These are phyloP conservation scores for Xylona heveae DNA, from an alignment of 495 filamentous ascomycete species.

Conservation along the genomic window DNA sequence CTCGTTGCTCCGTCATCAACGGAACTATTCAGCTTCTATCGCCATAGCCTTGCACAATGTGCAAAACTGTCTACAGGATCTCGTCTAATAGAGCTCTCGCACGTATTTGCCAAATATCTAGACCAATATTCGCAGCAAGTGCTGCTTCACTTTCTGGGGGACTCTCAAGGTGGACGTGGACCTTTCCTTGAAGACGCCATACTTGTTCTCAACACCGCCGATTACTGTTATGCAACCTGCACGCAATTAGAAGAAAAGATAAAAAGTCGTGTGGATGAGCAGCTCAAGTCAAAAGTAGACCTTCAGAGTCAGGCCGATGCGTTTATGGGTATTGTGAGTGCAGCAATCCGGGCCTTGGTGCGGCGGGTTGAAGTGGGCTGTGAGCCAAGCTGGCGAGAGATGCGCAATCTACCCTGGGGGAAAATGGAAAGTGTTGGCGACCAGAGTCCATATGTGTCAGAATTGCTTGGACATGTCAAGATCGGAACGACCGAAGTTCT, in stretches of 20 bases:
- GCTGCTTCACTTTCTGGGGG: slow-evolving; percentile 56
- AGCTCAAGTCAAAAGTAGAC: slow-evolving; percentile 54
- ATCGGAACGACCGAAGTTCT: slow-evolving; percentile 49
- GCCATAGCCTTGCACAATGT: slow-evolving; percentile 75
- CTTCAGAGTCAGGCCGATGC: slow-evolving; percentile 82
- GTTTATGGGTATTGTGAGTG: slow-evolving; percentile 86
- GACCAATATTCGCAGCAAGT: slow-evolving; percentile 93
- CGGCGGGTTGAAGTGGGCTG: slow-evolving; percentile 60
- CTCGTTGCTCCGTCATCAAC: slow-evolving; percentile 85
- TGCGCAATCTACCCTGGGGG: slow-evolving; percentile 92
- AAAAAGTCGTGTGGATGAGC: slow-evolving; percentile 65
- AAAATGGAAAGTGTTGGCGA: slow-evolving; percentile 89
- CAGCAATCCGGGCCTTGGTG: slow-evolving; percentile 66
- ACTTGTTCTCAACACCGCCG: slow-evolving; percentile 82
- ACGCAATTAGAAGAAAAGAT: slow-evolving; percentile 88
- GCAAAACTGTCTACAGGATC: slow-evolving; percentile 84
- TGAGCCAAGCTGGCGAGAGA: slow-evolving; percentile 84
- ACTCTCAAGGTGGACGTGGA: slow-evolving; percentile 24
- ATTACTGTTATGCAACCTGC: slow-evolving; percentile 90
- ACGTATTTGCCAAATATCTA: slow-evolving; percentile 75
- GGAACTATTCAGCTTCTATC: slow-evolving; percentile 93
- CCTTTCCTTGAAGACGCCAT: slow-evolving; percentile 58
- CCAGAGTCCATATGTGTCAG: slow-evolving; percentile 77
- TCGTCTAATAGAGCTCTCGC: slow-evolving; percentile 67
- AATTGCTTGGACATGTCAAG: slow-evolving; percentile 54